Percentiles rank a stretch among this genome's conserved stretches.
Conservation (phyloP, 352 stramenopile genomes). For the Achlya hypogyna region DNA sequence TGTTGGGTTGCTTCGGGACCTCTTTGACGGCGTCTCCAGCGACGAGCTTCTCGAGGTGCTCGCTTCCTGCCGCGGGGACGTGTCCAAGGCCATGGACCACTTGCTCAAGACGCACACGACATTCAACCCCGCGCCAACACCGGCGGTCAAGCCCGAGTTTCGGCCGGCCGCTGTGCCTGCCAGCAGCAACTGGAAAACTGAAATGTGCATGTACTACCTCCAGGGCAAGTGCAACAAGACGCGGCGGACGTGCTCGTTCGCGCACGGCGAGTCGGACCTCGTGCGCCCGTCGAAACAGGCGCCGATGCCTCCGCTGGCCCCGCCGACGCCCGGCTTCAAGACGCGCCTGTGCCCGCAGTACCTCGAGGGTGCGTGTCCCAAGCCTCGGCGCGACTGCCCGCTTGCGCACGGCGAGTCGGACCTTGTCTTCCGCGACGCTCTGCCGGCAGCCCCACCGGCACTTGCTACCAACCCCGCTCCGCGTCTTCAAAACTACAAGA, state of each 20-base stretch:
- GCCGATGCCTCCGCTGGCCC: conserved; percentile 23
- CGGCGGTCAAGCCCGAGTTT: background rate
- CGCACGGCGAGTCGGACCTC: conserved; percentile 73
- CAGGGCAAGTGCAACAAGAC: conserved; percentile 87
- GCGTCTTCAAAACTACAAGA: conserved; percentile 83
- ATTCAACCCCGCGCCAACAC: conserved; percentile 39
- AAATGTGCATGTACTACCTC: conserved; percentile 86
- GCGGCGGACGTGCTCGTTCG: conserved; percentile 77
- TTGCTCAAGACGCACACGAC: conserved; percentile 58
- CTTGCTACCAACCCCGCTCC: conserved; percentile 24
- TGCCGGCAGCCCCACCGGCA: background rate
- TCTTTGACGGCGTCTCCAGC: conserved; percentile 62
- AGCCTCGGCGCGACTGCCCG: conserved; percentile 64
- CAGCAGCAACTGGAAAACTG: conserved; percentile 76
- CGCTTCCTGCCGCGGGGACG: conserved; percentile 37
- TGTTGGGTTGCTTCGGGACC: conserved; percentile 36
- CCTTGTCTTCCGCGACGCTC: conserved; percentile 20
- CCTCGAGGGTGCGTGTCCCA: conserved; percentile 58
- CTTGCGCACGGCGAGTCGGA: conserved; percentile 73
- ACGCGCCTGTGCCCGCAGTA: conserved; percentile 69
- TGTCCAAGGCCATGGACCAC: conserved; percentile 50
- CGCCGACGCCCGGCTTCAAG: conserved; percentile 39
- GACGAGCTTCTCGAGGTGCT: conserved; percentile 51
- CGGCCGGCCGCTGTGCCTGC: conserved; percentile 7
- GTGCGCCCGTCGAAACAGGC: conserved; percentile 27